Base-by-base conservation (phyloP, 805 yeast genomes). In the Hermanozyma aechmeae region DNA sequence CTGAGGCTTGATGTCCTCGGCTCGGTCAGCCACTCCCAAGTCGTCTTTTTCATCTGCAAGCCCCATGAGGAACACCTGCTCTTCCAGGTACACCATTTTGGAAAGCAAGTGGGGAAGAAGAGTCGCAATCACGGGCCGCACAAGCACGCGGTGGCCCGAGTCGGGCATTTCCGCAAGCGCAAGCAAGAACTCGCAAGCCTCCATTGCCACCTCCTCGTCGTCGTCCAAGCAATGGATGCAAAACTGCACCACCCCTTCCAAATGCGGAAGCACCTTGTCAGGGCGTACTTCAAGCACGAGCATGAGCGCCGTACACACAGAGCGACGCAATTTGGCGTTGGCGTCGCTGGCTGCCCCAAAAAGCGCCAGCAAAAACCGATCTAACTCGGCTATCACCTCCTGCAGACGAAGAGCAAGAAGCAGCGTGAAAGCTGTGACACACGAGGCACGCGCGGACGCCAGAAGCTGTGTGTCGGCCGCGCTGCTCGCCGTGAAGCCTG, bases 161-260 rank as follows among this genome's bases (percentile, higher is more conserved):
- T 38, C 38, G 13, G 37, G 32, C 31, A 31, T 35, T 30, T 58
- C 62, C 3, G 85, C 78, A 31, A 89, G 64, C 2, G 82, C 75
- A 25, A 89, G 68, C 34, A 92, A 58, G 43, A 92, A 86, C 56
- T 92, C 97, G 51, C 96, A 85, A 3, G 95, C 96, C 50, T 87
- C 96, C 32, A 87, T 61, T 0, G 95, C 79, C 18, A 85, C 93
- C 31, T 69, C 77, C 40, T 81, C 87, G 37, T 78, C 77, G 11
- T 41, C 25, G 15, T 34, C 38, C 58, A 89, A 74, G 34, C 86
- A 71, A 56, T 86, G 96, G 28, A 85, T 55, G 45, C 87, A 76
- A 58, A 81, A 92, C 39, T 76, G 72, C 23, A 89, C 71, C 11
- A 92, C 85, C n/a, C 96, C 96, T 31, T 69, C 74, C 32, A 89